Base-by-base conservation (phyloP, 2,329 filamentous ascomycete genomes). In the Catunica adiposa region DNA sequence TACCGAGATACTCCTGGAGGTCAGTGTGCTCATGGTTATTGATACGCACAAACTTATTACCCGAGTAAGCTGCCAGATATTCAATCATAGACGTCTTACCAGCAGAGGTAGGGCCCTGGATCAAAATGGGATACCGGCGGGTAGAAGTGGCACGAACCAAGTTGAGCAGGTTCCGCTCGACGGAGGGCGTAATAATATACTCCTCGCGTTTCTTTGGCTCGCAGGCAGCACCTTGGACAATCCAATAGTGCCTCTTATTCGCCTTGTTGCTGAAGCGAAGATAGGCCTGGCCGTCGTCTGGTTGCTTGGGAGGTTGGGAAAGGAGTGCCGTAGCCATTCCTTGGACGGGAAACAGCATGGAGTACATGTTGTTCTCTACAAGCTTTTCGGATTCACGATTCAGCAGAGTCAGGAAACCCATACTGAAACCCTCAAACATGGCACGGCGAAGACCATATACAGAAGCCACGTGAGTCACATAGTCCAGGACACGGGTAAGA, bases 71-170 rank as follows among this genome's bases (percentile, higher is more conserved):
- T n/a, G 94, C 90, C 38, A 99, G 76, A 66, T 95, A 96, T 68
- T 97, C 90, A 44, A 98, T 94, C 92, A 99, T 98, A 68, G 90
- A 97, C 0, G 92, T 99, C 69, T 99, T 99, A 61, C 92, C 92
- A 11, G 90, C 86, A 3, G 94, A 98, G 0, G 92, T 99, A 11
- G 94, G 92, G 2, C 92, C 92, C 68, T 99, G 92, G 20, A 99
- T 85, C 8, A 99, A 75, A 51, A 99, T 87, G 0, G 92, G 94
- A 66, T 95, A 98, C 51, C 86, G 80, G 37, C 89, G 75, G 3
- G 90, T 98, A 0, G 90, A 97, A 15, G 89, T 89, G 2, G 92
- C 94, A 64, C 94, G 79, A 9, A 97, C 90, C 26, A 99, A 71
- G 63, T 98, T 98, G 62, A 96, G 80, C 61, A 99, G 75, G 61